Percentiles rank a stretch among this genome's conserved stretches.
Evolutionary conservation across 495 filamentous ascomycete genomes (phyloP).

Genomic region (Lepidopterella palustris): DNA sequence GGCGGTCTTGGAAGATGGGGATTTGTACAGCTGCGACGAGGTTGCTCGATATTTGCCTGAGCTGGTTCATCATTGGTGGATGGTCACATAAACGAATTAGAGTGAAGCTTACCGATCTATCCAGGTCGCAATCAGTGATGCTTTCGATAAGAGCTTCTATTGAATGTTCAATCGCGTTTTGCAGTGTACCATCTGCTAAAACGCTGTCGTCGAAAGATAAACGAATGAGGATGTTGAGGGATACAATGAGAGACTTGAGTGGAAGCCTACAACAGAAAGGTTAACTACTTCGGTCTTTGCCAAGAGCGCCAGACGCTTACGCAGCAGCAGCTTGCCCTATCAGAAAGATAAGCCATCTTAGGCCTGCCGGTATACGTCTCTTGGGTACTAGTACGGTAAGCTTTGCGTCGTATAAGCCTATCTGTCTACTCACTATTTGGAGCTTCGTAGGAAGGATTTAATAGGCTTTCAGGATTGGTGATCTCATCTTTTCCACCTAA

Average conservation of each 20-base stretch:
- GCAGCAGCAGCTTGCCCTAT: slow-evolving; percentile 6
- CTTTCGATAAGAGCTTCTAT: slow-evolving; percentile 17
- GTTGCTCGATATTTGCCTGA: slow-evolving; percentile 9
- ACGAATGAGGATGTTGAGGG: slow-evolving; percentile 13
- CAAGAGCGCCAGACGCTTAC: background rate
- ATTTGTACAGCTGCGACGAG: slow-evolving; percentile 8
- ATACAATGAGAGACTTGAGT: background rate
- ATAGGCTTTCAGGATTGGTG: background rate
- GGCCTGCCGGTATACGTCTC: slow-evolving; percentile 3
- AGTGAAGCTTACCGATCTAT: slow-evolving; percentile 2
- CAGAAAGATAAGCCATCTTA: slow-evolving; percentile 11
- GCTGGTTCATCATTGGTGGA: slow-evolving; percentile 2
- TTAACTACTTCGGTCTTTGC: background rate
- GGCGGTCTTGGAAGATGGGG: slow-evolving; percentile 18
- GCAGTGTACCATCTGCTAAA: background rate
- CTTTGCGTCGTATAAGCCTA: background rate
- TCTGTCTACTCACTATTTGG: background rate
- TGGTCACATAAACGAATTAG: background rate
- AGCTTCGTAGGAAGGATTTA: background rate
- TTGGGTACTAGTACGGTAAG: background rate
- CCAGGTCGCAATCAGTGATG: background rate
- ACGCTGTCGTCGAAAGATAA: slow-evolving; percentile 22
- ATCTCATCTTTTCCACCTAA: background rate
- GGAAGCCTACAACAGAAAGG: background rate
- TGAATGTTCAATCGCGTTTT: slow-evolving; percentile 10